Conservation (phyloP, 331 rosid genomes). For the Spiraea crenata region DNA sequence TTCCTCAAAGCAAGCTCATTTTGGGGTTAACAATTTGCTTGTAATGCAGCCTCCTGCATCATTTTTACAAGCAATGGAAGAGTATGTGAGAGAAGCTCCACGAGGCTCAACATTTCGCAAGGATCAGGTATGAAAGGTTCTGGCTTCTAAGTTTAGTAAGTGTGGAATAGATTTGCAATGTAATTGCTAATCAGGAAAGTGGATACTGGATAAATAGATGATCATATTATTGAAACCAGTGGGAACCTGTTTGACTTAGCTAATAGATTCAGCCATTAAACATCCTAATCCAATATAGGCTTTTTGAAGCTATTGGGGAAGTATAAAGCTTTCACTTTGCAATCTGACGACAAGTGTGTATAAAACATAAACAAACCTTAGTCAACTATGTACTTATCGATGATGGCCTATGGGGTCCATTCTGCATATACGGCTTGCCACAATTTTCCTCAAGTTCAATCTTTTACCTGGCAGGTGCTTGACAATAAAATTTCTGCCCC, state of each 20-base stretch:
- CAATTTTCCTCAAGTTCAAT: constrained; percentile 17
- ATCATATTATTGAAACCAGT: neutral
- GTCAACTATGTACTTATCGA: constrained; percentile 5
- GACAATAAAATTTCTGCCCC: constrained; percentile 64
- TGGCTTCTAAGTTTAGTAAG: neutral
- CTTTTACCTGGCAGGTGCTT: constrained; percentile 41
- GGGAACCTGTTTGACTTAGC: neutral
- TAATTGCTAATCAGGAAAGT: neutral
- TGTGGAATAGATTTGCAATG: neutral
- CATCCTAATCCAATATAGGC: neutral
- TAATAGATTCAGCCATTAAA: neutral
- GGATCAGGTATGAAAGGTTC: constrained; percentile 61
- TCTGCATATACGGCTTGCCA: neutral
- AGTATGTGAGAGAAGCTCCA: constrained; percentile 91
- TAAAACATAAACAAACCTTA: neutral
- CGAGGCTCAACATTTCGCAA: constrained; percentile 60
- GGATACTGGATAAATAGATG: neutral
- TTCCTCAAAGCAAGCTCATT: constrained; percentile 7
- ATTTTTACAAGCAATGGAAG: constrained; percentile 98
- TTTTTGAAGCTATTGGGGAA: neutral
- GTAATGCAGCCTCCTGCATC: constrained; percentile 83
- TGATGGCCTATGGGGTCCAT: neutral
- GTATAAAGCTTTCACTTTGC: neutral
- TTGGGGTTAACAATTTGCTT: constrained; percentile 31
- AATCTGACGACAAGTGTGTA: neutral